Conservation (phyloP, 441 rosid genomes). For the Erodium texanum region DNA sequence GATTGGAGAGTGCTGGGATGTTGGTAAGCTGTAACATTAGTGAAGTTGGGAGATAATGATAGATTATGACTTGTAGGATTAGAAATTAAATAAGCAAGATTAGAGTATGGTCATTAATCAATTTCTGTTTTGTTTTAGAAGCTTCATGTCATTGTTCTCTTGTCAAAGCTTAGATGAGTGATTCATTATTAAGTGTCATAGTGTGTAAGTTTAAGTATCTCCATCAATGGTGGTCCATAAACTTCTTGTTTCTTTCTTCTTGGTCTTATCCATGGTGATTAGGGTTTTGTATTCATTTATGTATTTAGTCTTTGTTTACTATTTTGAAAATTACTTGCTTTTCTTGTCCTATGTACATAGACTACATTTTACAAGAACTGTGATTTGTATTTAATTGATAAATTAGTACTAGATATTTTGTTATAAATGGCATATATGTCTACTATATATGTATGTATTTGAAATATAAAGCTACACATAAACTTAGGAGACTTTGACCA, state of each 20-base stretch:
- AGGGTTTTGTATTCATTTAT: not conserved
- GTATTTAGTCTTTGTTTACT: too few species aligned
- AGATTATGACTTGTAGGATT: not conserved
- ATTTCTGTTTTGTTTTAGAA: too few species aligned
- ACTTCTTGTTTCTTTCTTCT: not conserved
- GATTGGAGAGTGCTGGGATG: not conserved
- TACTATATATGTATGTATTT: too few species aligned
- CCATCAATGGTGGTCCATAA: not conserved
- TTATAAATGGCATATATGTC: too few species aligned
- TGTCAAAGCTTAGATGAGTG: not conserved
- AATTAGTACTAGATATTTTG: too few species aligned
- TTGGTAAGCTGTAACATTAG: not conserved
- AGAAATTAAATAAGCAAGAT: not conserved
- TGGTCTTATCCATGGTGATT: not conserved
- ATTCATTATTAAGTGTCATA: not conserved
- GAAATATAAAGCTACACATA: too few species aligned
- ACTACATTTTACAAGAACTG: too few species aligned
- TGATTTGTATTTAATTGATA: too few species aligned
- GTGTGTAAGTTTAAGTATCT: slow-evolving; percentile 1
- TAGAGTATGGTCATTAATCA: not conserved
- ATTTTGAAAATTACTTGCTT: too few species aligned
- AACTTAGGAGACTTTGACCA: too few species aligned
- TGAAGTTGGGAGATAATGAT: not conserved
- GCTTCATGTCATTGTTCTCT: not conserved
- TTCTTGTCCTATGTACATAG: too few species aligned